Conservation (phyloP, 2,329 filamentous ascomycete species). For the Aspergillus spinulosporus region DNA sequence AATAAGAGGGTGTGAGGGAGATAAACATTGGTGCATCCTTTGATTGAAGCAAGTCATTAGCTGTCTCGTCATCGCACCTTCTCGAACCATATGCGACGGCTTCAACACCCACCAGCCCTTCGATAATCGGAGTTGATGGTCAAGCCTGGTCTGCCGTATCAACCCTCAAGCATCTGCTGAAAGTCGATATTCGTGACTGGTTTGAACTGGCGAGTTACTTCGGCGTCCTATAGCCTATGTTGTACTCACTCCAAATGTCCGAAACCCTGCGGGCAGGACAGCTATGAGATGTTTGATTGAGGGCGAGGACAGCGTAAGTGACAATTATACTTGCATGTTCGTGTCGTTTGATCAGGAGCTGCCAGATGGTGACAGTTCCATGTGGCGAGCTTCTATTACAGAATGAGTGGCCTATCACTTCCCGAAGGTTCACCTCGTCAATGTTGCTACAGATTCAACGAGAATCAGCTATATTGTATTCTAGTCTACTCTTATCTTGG, state of each 20-base stretch:
- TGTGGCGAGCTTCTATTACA: not conserved
- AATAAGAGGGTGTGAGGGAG: constrained; percentile 27
- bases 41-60: not conserved
- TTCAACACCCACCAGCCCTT: not conserved
- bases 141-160: not conserved
- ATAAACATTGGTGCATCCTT: not conserved
- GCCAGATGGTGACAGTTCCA: not conserved
- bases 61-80: not conserved
- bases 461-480: not conserved
- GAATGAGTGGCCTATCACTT: not conserved
- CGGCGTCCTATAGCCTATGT: not conserved
- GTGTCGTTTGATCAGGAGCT: not conserved
- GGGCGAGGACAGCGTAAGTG: not conserved
- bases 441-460: not conserved
- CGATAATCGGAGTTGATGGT: not conserved
- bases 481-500: constrained; percentile 6
- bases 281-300: not conserved
- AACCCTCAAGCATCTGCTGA: not conserved
- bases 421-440: not conserved
- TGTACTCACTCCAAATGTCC: not conserved
- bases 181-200: not conserved
- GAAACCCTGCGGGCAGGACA: not conserved
- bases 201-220: not conserved
- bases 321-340: not conserved
- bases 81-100: not conserved